Conservation (phyloP, 495 filamentous ascomycete genomes). For the Aspergillus nanangensis region DNA sequence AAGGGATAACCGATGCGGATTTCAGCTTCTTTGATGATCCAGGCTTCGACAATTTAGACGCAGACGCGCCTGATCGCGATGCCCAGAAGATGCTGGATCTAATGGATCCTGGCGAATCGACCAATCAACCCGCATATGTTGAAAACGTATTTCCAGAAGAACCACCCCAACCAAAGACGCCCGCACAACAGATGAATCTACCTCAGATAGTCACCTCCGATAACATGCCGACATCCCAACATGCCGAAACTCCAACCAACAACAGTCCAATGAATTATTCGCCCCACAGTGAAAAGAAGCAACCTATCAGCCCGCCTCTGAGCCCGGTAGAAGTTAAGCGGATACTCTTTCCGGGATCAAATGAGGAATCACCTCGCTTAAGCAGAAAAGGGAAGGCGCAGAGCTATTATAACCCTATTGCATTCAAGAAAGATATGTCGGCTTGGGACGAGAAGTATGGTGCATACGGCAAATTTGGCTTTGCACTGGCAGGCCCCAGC, state of each 20-base stretch:
- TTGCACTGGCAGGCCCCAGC: slow-evolving; percentile 18
- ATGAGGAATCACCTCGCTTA: slow-evolving; percentile 5
- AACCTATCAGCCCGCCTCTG: slow-evolving; percentile 45
- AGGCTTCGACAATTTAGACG: slow-evolving; percentile 33
- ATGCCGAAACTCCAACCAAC: slow-evolving; percentile 6
- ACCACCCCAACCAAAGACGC: background rate
- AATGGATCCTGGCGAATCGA: slow-evolving; percentile 8
- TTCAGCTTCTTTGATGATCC: slow-evolving; percentile 87
- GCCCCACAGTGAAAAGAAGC: slow-evolving; percentile 17
- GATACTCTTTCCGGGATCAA: slow-evolving; percentile 36
- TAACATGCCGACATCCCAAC: background rate
- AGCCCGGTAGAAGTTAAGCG: slow-evolving; percentile 47
- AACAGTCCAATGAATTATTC: slow-evolving; percentile 3
- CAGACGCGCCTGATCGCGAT: slow-evolving; percentile 7
- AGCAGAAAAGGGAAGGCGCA: slow-evolving; percentile 13
- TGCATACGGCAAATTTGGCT: slow-evolving; percentile 45
- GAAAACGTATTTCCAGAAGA: background rate
- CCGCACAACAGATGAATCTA: background rate
- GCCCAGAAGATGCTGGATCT: slow-evolving; percentile 10
- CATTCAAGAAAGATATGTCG: slow-evolving; percentile 41
- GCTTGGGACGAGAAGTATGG: slow-evolving; percentile 50
- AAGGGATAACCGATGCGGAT: slow-evolving; percentile 80
- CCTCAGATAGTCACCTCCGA: slow-evolving; percentile 2
- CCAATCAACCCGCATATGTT: slow-evolving; percentile 3
- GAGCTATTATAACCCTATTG: slow-evolving; percentile 45